phyloP scores from a whole-genome alignment of 257 asterid species.

The Fraxinus quadrangulata region DNA sequence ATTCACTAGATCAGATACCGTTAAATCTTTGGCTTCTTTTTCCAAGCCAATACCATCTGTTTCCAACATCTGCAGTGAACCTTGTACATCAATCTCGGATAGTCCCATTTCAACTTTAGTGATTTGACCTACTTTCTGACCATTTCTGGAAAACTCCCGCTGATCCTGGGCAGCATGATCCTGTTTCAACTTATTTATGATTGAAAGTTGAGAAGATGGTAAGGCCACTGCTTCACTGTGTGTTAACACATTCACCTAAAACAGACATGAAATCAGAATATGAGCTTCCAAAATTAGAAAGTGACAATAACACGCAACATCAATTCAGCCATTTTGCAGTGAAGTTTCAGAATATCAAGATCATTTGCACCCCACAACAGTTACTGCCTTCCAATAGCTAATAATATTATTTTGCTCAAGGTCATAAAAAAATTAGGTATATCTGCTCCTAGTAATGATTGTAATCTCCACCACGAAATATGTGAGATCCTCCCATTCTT shows the following conservation, averaged over 20 bases:
- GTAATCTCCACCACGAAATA: neutral
- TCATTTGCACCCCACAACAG: neutral
- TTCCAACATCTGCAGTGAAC: neutral
- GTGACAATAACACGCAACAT: neutral
- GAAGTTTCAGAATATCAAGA: neutral
- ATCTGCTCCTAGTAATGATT: neutral
- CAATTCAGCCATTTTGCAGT: neutral
- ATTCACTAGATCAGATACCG: neutral
- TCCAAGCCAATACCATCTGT: neutral
- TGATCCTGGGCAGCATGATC: conserved; percentile 60
- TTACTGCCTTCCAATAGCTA: neutral
- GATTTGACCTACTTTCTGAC: conserved; percentile 4
- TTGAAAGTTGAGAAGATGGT: neutral
- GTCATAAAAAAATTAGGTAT: neutral
- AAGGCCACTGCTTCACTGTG: conserved; percentile 47
- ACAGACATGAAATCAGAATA: conserved; percentile 1
- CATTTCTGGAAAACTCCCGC: conserved; percentile 34
- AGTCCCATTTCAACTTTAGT: conserved; percentile 15
- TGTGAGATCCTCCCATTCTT: neutral
- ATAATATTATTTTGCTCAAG: neutral
- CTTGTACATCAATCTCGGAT: neutral
- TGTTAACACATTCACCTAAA: conserved; percentile 75
- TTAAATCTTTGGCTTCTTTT: neutral
- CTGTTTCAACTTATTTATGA: conserved; percentile 33
- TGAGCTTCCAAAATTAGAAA: neutral